Evolutionary conservation across 176 grass and related monocot genomes (phyloP).

Genomic region (Lolium perenne): DNA sequence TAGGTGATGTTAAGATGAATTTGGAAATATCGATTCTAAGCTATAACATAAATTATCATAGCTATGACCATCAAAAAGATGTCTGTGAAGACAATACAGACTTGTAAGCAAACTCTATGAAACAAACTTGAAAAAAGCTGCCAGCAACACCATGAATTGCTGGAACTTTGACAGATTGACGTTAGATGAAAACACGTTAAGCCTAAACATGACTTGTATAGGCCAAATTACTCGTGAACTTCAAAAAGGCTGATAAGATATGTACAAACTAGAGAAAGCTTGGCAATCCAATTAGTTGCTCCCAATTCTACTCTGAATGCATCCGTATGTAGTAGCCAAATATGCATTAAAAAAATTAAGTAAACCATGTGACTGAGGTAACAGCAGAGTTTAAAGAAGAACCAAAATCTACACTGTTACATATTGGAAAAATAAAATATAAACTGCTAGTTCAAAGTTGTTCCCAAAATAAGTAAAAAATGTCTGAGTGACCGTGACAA

Average conservation of each 20-base stretch:
- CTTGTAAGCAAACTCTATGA: not conserved
- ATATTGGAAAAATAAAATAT: not conserved
- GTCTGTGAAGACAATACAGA: slow-evolving; percentile 2
- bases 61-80: not conserved
- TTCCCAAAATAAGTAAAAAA: slow-evolving; percentile 1
- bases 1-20: slow-evolving; percentile 10
- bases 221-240: not conserved
- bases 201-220: not conserved
- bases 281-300: slow-evolving; percentile 1
- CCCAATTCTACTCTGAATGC: not conserved
- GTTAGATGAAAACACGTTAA: not conserved
- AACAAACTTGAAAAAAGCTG: not conserved
- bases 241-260: not conserved
- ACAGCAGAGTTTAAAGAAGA: not conserved
- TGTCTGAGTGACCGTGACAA: not conserved
- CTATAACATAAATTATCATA: slow-evolving; percentile 20
- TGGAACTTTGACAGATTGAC: not conserved
- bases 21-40: not conserved
- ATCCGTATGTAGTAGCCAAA: slow-evolving; percentile 8
- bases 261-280: slow-evolving; percentile 5
- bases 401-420: not conserved
- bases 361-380: not conserved
- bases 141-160: not conserved
- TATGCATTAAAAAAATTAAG: slow-evolving; percentile 4
- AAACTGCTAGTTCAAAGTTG: not conserved